Evolutionary conservation across 805 yeast genomes (phyloP).

Genomic region (Barnettozyma sp.): DNA sequence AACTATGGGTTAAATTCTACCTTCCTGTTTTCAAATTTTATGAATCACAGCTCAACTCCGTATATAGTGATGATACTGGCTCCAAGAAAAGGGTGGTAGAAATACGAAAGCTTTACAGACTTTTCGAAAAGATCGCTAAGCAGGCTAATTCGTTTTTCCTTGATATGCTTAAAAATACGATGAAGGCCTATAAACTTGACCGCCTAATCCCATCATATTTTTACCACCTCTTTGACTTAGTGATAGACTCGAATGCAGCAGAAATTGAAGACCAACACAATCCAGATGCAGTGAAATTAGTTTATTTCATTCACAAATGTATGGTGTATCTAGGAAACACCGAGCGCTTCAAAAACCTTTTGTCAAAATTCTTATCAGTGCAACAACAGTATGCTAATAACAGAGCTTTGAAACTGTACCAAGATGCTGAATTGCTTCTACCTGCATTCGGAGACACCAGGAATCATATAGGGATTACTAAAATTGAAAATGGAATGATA

Average conservation of each 20-base stretch:
- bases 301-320: slow-evolving; percentile 42
- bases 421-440: slow-evolving; percentile 45
- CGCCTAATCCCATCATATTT: slow-evolving; percentile 17
- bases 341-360: slow-evolving; percentile 46
- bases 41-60: slow-evolving; percentile 12
- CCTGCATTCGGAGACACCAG: slow-evolving; percentile 68
- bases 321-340: slow-evolving; percentile 50
- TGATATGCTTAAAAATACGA: slow-evolving; percentile 34
- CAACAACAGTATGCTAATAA: slow-evolving; percentile 35
- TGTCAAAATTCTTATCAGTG: slow-evolving; percentile 27
- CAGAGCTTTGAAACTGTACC: slow-evolving; percentile 41
- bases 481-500: slow-evolving; percentile 31
- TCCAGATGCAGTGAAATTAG: slow-evolving; percentile 19
- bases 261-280: slow-evolving; percentile 11
- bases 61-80: slow-evolving; percentile 15
- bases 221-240: slow-evolving; percentile 12
- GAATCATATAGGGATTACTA: slow-evolving; percentile 50
- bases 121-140: slow-evolving; percentile 42
- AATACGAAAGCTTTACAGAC: slow-evolving; percentile 47
- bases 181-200: slow-evolving; percentile 33
- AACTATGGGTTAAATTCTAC: slow-evolving; percentile 55
- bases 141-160: slow-evolving; percentile 43
- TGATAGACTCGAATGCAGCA: slow-evolving; percentile 8
- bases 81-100: slow-evolving; percentile 36
- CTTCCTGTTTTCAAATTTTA: slow-evolving; percentile 56